phyloP scores from a whole-genome alignment of 768 basidiomycete species.

The Lentinula sp. region DNA sequence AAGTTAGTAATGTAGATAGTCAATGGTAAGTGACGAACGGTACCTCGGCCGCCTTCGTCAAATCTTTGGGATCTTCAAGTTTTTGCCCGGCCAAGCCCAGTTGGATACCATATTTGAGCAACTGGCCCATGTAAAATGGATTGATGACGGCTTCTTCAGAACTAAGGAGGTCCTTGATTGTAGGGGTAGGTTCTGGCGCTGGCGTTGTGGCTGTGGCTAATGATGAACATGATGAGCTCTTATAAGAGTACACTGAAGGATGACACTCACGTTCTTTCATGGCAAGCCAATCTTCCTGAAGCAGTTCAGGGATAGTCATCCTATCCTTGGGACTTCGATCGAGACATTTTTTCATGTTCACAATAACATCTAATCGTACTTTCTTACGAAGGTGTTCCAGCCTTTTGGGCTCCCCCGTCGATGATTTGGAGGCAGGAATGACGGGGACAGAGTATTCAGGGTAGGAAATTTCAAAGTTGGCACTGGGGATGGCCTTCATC shows the following conservation, averaged over 20 bases:
- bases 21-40: slow-evolving; percentile 8
- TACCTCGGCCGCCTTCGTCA: slow-evolving; percentile 56
- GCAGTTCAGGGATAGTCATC: slow-evolving; percentile 80
- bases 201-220: slow-evolving; percentile 19
- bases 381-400: slow-evolving; percentile 63
- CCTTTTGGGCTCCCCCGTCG: slow-evolving; percentile 32
- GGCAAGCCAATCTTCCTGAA: slow-evolving; percentile 76
- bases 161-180: slow-evolving; percentile 24
- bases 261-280: slow-evolving; percentile 48
- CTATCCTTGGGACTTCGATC: slow-evolving; percentile 75
- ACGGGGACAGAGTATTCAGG: slow-evolving; percentile 61
- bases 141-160: slow-evolving; percentile 68
- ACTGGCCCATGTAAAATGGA: slow-evolving; percentile 73
- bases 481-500: slow-evolving; percentile 91
- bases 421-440: slow-evolving; percentile 35
- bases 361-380: slow-evolving; percentile 75
- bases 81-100: slow-evolving; percentile 33
- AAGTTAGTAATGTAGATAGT: background rate
- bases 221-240: background rate
- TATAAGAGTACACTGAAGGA: background rate
- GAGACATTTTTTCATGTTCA: slow-evolving; percentile 78
- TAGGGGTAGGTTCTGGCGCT: slow-evolving; percentile 17
- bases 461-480: slow-evolving; percentile 72
- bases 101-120: slow-evolving; percentile 65
- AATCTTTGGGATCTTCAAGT: slow-evolving; percentile 32